Evolutionary conservation across 2,329 filamentous ascomycete genomes (phyloP).

Genomic region (Xenoacremonium recifei): DNA sequence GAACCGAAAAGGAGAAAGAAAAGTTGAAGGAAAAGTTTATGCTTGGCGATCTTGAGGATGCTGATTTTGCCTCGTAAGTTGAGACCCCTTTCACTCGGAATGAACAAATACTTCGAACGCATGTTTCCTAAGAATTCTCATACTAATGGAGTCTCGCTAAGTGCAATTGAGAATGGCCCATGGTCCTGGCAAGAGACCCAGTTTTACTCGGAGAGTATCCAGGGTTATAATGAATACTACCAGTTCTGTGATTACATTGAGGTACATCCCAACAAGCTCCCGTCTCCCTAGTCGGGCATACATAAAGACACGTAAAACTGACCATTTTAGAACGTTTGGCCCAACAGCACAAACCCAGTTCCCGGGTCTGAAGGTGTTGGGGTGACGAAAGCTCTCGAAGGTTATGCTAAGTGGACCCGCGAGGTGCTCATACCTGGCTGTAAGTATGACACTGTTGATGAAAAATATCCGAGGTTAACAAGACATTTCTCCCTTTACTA

Average conservation of each 20-base stretch:
- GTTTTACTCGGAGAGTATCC: conserved; percentile 24
- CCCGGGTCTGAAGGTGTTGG: conserved; percentile 6
- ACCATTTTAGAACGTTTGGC: conserved; percentile 2
- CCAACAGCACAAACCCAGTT: not conserved
- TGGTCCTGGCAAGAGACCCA: conserved; percentile 36
- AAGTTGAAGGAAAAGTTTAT: conserved; percentile 47
- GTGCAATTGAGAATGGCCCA: conserved; percentile 24
- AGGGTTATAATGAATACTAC: conserved; percentile 14
- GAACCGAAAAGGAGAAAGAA: conserved; percentile 25
- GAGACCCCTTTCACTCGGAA: no score
- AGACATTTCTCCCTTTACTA: not conserved
- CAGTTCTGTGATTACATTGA: conserved; percentile 34
- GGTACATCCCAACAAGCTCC: conserved; percentile 14
- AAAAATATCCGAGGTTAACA: not conserved
- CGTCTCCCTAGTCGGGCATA: no score
- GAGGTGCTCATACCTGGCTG: conserved; percentile 4
- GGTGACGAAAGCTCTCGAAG: conserved; percentile 3
- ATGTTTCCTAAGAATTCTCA: no score
- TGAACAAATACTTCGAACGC: no score
- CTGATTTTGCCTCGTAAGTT: conserved; percentile 42
- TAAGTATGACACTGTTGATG: conserved; percentile 1
- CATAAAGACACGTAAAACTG: no score
- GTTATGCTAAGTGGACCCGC: conserved; percentile 7
- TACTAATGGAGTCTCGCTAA: not conserved
- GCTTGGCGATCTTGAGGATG: conserved; percentile 37